phyloP scores from a whole-genome alignment of 192 early-diverging fungal species.

The Gonapodya prolifera region DNA sequence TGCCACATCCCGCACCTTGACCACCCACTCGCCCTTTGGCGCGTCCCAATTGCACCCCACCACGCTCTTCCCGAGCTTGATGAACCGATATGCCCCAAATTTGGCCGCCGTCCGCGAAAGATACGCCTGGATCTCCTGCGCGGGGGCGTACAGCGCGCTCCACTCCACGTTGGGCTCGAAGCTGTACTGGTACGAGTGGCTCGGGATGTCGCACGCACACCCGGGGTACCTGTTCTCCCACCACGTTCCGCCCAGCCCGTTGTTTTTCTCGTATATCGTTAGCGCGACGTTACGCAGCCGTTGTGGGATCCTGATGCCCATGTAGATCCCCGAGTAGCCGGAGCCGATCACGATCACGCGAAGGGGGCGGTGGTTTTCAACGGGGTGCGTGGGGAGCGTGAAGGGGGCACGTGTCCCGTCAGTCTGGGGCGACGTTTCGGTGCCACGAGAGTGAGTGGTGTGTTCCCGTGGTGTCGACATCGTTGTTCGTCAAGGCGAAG shows the following conservation, averaged over 20 bases:
- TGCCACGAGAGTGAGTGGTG: no score
- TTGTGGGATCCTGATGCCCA: no score
- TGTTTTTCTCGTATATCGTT: background rate
- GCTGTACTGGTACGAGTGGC: conserved; percentile 28
- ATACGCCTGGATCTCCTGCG: background rate
- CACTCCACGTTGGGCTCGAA: conserved; percentile 24
- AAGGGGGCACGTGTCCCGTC: no score
- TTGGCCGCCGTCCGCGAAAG: background rate
- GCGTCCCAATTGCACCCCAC: background rate
- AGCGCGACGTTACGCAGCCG: background rate
- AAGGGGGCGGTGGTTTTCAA: no score
- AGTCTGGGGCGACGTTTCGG: no score
- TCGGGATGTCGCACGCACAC: conserved; percentile 38
- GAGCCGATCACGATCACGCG: no score
- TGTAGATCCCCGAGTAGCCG: no score
- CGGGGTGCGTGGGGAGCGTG: no score
- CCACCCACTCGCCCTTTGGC: background rate
- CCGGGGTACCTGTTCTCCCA: conserved; percentile 21
- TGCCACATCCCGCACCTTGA: background rate
- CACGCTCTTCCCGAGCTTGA: background rate
- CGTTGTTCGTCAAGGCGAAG: no score
- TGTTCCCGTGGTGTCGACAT: no score
- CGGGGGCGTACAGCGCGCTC: background rate
- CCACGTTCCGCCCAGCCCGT: background rate
- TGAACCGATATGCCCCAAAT: background rate